These are phyloP conservation scores for Neospora caninum DNA, from an alignment of 169 alveolate species.

Conservation along the genomic window DNA sequence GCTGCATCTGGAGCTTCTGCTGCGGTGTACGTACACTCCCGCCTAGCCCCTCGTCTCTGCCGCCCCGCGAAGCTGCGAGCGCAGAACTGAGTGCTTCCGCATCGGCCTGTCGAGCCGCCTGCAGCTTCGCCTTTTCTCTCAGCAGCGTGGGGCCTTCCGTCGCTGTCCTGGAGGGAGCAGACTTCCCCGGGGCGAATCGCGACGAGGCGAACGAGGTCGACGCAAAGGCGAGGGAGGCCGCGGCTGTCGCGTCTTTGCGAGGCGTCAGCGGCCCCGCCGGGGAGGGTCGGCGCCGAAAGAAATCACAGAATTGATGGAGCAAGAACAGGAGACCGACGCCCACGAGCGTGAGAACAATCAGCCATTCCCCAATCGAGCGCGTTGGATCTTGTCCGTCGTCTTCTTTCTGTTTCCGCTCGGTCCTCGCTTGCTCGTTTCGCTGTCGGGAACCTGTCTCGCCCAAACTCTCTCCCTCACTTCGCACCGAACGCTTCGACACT, in stretches of 20 bases:
- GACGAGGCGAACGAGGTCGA: neutral
- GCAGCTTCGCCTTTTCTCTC: slow-evolving; percentile 3
- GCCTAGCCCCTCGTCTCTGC: neutral
- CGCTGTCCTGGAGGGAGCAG: neutral
- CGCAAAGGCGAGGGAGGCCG: neutral
- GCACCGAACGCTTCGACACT: neutral
- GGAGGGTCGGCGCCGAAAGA: neutral
- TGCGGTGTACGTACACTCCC: neutral
- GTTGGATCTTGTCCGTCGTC: neutral
- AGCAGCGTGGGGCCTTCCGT: neutral
- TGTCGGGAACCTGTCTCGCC: neutral
- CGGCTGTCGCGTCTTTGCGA: neutral
- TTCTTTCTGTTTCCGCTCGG: neutral
- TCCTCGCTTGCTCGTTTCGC: neutral
- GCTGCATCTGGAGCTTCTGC: slow-evolving; percentile 33
- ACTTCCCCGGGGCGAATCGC: neutral
- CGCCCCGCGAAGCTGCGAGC: neutral
- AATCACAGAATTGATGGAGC: neutral
- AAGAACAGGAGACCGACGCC: neutral
- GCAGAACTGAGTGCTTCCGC: neutral
- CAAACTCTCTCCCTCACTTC: neutral
- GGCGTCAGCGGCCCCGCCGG: neutral
- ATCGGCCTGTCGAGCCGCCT: neutral
- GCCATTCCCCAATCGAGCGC: neutral
- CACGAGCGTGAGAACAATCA: neutral